phyloP scores from a whole-genome alignment of 2,329 filamentous ascomycete genomes.

The Sporothrix euskadiensis region DNA sequence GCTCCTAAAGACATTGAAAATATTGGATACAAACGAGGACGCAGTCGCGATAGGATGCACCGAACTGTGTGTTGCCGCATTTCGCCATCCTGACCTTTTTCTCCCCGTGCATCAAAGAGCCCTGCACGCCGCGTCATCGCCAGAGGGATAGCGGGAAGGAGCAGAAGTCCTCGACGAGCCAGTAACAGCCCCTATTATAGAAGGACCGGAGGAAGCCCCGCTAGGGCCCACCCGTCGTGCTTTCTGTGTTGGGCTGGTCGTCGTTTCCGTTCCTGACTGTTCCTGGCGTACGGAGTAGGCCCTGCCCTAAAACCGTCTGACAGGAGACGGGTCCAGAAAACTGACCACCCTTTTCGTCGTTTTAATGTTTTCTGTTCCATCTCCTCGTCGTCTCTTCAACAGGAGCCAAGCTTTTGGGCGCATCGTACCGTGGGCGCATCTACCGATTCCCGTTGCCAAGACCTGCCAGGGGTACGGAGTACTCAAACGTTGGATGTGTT shows the following conservation, averaged over 20 bases:
- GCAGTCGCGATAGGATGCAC: not conserved
- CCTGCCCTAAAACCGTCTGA: not conserved
- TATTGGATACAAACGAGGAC: not conserved
- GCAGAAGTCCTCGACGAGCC: not conserved
- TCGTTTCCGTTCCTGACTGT: not conserved
- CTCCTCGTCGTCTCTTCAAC: not conserved
- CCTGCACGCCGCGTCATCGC: constrained; percentile 22
- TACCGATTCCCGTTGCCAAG: constrained; percentile 20
- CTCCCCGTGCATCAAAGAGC: not conserved
- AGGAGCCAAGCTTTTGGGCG: constrained; percentile 13
- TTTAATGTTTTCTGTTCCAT: not conserved
- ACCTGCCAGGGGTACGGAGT: not conserved
- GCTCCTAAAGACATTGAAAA: not conserved
- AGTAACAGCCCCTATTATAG: not conserved
- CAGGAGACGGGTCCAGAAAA: not conserved
- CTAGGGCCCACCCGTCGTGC: not conserved
- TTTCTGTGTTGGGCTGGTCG: not conserved
- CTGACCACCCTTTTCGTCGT: not conserved
- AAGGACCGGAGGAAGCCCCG: not conserved
- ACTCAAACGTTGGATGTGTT: not conserved
- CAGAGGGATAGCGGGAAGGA: not conserved
- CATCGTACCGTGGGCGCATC: constrained; percentile 5
- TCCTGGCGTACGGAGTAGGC: not conserved
- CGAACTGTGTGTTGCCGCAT: not conserved
- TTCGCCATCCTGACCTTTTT: not conserved